phyloP scores from a whole-genome alignment of 164 flowering plant genomes.

The Platanus orientalis region DNA sequence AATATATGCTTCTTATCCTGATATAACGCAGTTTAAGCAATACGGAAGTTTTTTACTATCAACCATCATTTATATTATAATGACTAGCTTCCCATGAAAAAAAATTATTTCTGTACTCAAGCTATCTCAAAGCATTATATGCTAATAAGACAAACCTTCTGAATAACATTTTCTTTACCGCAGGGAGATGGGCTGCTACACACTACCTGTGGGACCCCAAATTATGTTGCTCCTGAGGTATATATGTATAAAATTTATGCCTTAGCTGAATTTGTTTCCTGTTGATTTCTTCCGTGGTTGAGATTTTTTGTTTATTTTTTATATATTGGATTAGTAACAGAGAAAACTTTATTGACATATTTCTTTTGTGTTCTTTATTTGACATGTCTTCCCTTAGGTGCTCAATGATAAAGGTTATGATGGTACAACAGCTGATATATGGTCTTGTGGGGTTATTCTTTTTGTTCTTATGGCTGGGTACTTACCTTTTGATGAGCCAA shows the following conservation, averaged over 20 bases:
- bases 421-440: constrained; percentile 83
- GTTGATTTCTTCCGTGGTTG: neutral
- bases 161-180: constrained; percentile 10
- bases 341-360: too few relatives aligned
- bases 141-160: constrained; percentile 7
- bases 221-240: constrained; percentile 99
- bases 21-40: too few relatives aligned
- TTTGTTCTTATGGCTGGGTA: constrained; percentile 94
- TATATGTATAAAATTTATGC: neutral
- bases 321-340: neutral
- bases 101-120: too few relatives aligned
- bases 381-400: constrained; percentile 45
- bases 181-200: constrained; percentile 92
- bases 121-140: neutral
- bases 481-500: constrained; percentile 92
- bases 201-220: constrained; percentile 96
- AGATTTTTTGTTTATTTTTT: neutral
- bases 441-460: constrained; percentile 98
- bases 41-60: too few relatives aligned
- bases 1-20: too few relatives aligned
- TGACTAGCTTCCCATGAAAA: too few relatives aligned
- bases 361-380: neutral
- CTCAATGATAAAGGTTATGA: constrained; percentile 79
- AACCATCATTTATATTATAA: too few relatives aligned
- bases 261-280: too few relatives aligned